These are phyloP conservation scores for Neurospora sp. DNA, from an alignment of 495 filamentous ascomycete species.

Conservation along the genomic window DNA sequence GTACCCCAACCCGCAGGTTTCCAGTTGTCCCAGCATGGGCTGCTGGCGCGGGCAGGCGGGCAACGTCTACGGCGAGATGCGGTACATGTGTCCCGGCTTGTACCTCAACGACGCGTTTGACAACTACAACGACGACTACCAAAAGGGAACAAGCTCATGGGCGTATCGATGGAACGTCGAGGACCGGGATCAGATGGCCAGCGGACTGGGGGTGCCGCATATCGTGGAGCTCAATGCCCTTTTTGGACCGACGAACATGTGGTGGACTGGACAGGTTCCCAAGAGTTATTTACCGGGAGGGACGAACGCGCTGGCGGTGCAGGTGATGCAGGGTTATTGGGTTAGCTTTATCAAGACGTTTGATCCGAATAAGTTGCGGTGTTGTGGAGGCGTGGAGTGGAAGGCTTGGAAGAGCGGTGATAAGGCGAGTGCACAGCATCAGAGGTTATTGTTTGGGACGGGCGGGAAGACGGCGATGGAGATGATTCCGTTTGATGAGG, in stretches of 20 bases:
- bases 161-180: constrained; percentile 60
- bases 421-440: constrained; percentile 9
- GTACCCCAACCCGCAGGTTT: constrained; percentile 41
- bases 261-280: constrained; percentile 22
- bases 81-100: constrained; percentile 62
- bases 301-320: constrained; percentile 41
- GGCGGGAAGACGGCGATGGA: constrained; percentile 49
- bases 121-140: constrained; percentile 18
- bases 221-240: constrained; percentile 53
- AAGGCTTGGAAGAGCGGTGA: constrained; percentile 15
- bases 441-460: constrained; percentile 45
- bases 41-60: constrained; percentile 51
- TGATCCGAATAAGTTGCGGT: constrained; percentile 47
- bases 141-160: constrained; percentile 28
- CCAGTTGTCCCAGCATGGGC: constrained; percentile 31
- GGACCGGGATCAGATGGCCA: constrained; percentile 34
- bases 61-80: constrained; percentile 59
- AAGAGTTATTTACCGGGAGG: constrained; percentile 40
- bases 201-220: constrained; percentile 53
- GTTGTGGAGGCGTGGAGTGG: constrained; percentile 17
- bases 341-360: constrained; percentile 54
- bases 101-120: constrained; percentile 40
- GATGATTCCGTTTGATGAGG: constrained; percentile 26
- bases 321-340: constrained; percentile 58
- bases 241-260: constrained; percentile 35